phyloP scores from a whole-genome alignment of 768 basidiomycete genomes.

The Amanita thiersii region DNA sequence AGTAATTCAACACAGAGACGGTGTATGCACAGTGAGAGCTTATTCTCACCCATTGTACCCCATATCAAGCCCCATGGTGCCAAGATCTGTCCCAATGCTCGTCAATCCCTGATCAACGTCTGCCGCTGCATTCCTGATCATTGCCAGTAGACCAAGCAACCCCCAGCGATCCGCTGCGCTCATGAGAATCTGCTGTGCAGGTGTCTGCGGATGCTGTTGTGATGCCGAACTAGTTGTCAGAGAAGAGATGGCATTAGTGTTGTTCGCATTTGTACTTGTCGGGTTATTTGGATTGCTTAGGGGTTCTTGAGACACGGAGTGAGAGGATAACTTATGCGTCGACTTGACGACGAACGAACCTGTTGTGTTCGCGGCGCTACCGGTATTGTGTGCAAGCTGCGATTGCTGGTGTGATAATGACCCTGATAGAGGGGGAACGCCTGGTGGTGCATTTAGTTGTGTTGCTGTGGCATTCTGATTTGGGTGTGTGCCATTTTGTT shows the following conservation, averaged over 20 bases:
- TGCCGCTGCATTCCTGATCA: conserved; percentile 71
- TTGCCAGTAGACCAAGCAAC: conserved; percentile 72
- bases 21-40: conserved; percentile 7
- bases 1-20: conserved; percentile 13
- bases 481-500: conserved; percentile 40
- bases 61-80: conserved; percentile 89
- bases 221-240: conserved; percentile 20
- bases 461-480: conserved; percentile 29
- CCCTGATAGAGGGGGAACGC: conserved; percentile 24
- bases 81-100: conserved; percentile 85
- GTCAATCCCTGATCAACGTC: conserved; percentile 79
- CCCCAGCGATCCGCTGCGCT: conserved; percentile 96
- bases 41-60: conserved; percentile 65
- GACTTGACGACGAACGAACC: conserved; percentile 17
- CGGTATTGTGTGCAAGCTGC: conserved; percentile 16
- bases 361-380: conserved; percentile 18
- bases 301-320: conserved; percentile 22
- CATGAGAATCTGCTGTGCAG: conserved; percentile 88
- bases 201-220: conserved; percentile 68
- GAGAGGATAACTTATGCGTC: conserved; percentile 28
- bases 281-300: conserved; percentile 23
- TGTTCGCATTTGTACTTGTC: conserved; percentile 22
- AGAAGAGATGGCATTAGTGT: conserved; percentile 22
- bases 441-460: conserved; percentile 47
- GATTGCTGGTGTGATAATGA: conserved; percentile 18